Evolutionary conservation across 2,329 filamentous ascomycete species (phyloP), one percentile per base, ranked within the genome.

Genomic region (Didymella sp.): DNA sequence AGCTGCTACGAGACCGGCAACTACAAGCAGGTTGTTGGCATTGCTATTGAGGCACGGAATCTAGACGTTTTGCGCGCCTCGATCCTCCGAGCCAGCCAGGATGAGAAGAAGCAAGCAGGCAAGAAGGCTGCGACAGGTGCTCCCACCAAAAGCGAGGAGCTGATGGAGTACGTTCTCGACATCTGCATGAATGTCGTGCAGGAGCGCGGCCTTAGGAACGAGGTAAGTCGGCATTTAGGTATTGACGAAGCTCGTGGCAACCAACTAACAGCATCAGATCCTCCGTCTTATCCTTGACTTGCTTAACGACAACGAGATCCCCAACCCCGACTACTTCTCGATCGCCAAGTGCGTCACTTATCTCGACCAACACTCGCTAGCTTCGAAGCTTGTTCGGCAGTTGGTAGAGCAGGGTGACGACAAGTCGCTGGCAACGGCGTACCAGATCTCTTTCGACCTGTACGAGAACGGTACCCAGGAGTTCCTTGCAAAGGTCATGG

Each of bases 381-480:
- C 95, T 0, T 93, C 92, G 9, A 86, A 86, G 61, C 93, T 99
- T 78, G 85, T 99, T 38, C 85, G 85, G 48, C 88, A 91, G 66
- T 84, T 99, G 21, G 88, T 98, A 9, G 84, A 89, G 59, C 90
- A 90, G 63, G 91, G 87, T 6, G 91, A 96, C 65, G 83, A 87
- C 47, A 87, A 87, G 58, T 92, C 92, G 0, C 85, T 91, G 15
- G 90, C 93, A 19, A 89, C 91, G 46, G 95, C 95, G 17, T 99
- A 98, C 76, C 95, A 99, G 75, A 96, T 99, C 55, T 95, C 94
- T 1, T 99, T 99, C 71, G 95, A 99, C 71, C 84, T 99, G 6
- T 98, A 97, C 77, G 95, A 99, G 79, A 99, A 99, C 72, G 95
- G 95, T 66, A 98, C 95, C 0, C 95, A 99, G 70, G 95, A 98